Conservation (phyloP, 1,139 yeast genomes). For the Lodderomyces metapsilosis region DNA sequence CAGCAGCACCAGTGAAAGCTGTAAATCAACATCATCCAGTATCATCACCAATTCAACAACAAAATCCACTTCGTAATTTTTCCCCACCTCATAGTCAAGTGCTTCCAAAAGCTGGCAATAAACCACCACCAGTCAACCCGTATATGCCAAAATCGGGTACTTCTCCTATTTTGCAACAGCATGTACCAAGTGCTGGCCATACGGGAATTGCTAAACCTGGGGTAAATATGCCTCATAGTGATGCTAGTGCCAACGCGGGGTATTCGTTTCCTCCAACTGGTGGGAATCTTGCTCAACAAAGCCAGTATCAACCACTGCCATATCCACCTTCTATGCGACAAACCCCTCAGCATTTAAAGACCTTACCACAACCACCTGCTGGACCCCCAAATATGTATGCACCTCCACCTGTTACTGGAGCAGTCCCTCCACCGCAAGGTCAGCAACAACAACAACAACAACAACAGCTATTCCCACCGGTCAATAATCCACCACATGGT, state of each 20-base stretch:
- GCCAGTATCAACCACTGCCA: slow-evolving; percentile 6
- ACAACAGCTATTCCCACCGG: slow-evolving; percentile 10
- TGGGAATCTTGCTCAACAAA: not conserved
- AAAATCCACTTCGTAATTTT: slow-evolving; percentile 2
- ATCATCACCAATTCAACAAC: slow-evolving; percentile 8
- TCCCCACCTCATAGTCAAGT: slow-evolving; percentile 8
- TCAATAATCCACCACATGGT: slow-evolving; percentile 3
- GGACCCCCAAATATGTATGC: slow-evolving; percentile 4
- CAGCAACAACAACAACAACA: slow-evolving; percentile 9
- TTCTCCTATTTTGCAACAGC: slow-evolving; percentile 17
- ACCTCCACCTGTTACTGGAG: slow-evolving; percentile 2
- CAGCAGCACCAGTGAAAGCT: slow-evolving; percentile 22
- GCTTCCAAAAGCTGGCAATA: slow-evolving; percentile 14
- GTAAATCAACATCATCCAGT: slow-evolving; percentile 13
- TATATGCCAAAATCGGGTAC: slow-evolving; percentile 17
- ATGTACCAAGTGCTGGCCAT: slow-evolving; percentile 11
- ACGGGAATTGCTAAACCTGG: slow-evolving; percentile 18
- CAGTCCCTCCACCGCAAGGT: not conserved
- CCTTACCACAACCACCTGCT: not conserved
- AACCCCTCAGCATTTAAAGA: not conserved
- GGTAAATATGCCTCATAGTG: slow-evolving; percentile 12
- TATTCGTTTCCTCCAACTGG: slow-evolving; percentile 9
- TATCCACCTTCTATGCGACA: slow-evolving; percentile 3
- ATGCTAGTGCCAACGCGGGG: slow-evolving; percentile 5
- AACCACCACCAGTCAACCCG: slow-evolving; percentile 17